phyloP scores from a whole-genome alignment of 2,329 filamentous ascomycete genomes.

The Pyrenochaeta sp. region DNA sequence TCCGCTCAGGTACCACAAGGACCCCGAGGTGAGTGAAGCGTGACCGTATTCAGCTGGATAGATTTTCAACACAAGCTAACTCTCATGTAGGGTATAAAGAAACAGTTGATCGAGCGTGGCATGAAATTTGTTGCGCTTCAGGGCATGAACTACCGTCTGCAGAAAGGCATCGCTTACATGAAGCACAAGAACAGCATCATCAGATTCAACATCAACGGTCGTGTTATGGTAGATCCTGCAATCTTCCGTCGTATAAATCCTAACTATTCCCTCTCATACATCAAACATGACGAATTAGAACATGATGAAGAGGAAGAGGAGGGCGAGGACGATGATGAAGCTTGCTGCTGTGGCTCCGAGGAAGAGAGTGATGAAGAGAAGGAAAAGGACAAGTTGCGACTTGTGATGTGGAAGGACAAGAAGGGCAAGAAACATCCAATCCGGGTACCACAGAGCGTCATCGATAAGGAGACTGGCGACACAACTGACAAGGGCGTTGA shows the following conservation, averaged over 20 bases:
- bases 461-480: conserved; percentile 56
- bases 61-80: conserved; percentile 6
- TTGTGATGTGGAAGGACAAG: conserved; percentile 58
- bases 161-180: conserved; percentile 84
- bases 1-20: conserved; percentile 81
- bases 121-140: conserved; percentile 84
- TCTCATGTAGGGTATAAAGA: conserved; percentile 59
- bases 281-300: conserved; percentile 73
- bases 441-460: conserved; percentile 55
- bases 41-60: not conserved
- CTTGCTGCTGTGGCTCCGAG: conserved; percentile 30
- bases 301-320: conserved; percentile 64
- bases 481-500: conserved; percentile 54
- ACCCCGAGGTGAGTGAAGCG: conserved; percentile 59
- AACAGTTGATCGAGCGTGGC: conserved; percentile 78
- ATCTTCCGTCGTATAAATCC: conserved; percentile 86
- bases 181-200: conserved; percentile 79
- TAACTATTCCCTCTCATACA: conserved; percentile 80
- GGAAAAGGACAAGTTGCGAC: conserved; percentile 48
- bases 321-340: conserved; percentile 59
- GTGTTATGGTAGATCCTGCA: conserved; percentile 86
- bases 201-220: conserved; percentile 85
- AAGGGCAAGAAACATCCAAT: conserved; percentile 60
- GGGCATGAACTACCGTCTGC: conserved; percentile 82
- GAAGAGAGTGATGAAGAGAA: conserved; percentile 32